phyloP scores from a whole-genome alignment of 768 basidiomycete species.

The Leccinum sublutescens region DNA sequence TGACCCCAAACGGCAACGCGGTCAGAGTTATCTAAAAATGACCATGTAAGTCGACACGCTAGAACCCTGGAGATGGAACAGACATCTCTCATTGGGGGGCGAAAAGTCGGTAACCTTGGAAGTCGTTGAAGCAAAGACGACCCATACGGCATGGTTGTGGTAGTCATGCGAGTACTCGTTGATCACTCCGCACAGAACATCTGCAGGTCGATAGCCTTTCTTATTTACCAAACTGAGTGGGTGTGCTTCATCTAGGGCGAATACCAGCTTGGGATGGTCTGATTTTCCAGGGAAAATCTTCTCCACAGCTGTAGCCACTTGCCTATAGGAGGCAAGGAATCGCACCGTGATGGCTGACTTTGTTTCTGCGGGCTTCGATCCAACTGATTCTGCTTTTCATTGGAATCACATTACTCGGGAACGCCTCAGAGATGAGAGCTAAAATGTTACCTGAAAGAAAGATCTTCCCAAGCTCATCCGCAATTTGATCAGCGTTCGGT shows the following conservation, averaged over 20 bases:
- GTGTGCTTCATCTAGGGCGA: not conserved
- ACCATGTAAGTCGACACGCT: not conserved
- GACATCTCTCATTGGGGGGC: not conserved
- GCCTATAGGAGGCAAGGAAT: not conserved
- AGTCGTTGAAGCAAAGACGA: not conserved
- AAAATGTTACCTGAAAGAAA: not conserved
- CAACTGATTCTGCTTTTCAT: not conserved
- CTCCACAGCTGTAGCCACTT: not conserved
- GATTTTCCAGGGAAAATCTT: not conserved
- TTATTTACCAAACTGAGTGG: not conserved
- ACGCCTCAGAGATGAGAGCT: not conserved
- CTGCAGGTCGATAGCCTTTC: not conserved
- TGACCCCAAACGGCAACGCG: not conserved
- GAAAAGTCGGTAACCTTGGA: not conserved
- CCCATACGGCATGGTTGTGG: not conserved
- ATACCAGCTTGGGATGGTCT: not conserved
- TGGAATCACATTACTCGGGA: not conserved
- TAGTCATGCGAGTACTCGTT: not conserved
- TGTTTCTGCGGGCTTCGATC: not conserved
- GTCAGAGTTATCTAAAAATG: not conserved
- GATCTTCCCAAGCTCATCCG: not conserved
- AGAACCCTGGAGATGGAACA: not conserved
- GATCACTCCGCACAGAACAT: not conserved
- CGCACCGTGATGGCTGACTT: not conserved
- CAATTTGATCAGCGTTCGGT: not conserved